Evolutionary conservation across 495 filamentous ascomycete species (phyloP), one percentile per base, ranked within the genome.

Genomic region (Neurospora sp.): DNA sequence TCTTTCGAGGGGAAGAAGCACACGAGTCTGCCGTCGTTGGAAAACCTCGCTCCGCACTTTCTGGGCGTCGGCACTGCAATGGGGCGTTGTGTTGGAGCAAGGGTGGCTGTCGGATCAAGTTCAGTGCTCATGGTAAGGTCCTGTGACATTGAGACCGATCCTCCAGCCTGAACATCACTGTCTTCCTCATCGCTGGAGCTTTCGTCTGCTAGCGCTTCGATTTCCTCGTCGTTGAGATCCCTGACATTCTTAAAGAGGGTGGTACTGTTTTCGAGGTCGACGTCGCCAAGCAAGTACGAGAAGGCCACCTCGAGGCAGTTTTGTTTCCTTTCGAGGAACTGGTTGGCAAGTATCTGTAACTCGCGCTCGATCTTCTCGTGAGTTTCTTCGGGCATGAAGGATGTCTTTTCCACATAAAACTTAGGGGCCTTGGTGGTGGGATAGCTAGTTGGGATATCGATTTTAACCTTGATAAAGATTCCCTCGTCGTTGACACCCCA

Each of bases 121-220:
- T 88, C 79, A 9, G 81, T 83, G 74, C 84, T 87, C 7, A 82
- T 83, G 68, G 82, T 84, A 10, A 88, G 77, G 68, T 88, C 87
- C 73, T 88, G 86, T 2, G 86, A 89, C 85, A 89, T 86, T 72
- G 83, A 83, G 16, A 82, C 84, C 3, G 86, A 87, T 18, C 83
- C 84, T 4, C 84, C 83, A 5, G 84, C 59, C 1, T 85, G 85
- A 40, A 91, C 89, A 40, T 86, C 84, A 22, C 84, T 86, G 73
- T 96, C 94, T 73, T 94, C 93, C 71, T 96, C 93, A 70, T 97
- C 94, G 76, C 93, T 97, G 16, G 93, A 97, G 72, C 89, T 92
- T 71, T 90, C 88, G 65, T 89, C 88, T 9, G 83, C 86, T 16
- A 88, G 81, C 9, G 75, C 83, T 68, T 85, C 85, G 35, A 89